These are phyloP conservation scores for Colletotrichum eleusines DNA, from an alignment of 2,329 filamentous ascomycete genomes.

Conservation along the genomic window DNA sequence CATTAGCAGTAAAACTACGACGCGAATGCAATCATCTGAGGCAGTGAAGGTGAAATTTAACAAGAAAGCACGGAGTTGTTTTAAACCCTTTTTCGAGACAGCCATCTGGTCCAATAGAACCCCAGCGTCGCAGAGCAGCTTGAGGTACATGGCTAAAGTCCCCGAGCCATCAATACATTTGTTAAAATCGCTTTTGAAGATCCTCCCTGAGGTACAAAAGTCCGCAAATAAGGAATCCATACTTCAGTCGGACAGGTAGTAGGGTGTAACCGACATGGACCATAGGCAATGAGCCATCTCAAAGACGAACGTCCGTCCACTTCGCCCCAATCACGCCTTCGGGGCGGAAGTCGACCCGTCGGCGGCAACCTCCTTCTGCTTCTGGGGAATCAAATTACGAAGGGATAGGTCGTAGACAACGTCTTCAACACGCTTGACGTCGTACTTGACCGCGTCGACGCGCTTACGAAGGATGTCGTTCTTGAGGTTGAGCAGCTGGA, in stretches of 20 bases:
- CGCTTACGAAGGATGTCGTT: slow-evolving; percentile 91
- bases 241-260: not conserved
- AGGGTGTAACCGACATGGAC: not conserved
- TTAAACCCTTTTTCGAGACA: not conserved
- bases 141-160: not conserved
- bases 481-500: slow-evolving; percentile 97
- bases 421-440: slow-evolving; percentile 97
- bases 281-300: not conserved
- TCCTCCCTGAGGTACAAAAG: not conserved
- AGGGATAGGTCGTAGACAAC: slow-evolving; percentile 96
- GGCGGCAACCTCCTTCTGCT: slow-evolving; percentile 23
- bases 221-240: not conserved
- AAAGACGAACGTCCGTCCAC: not conserved
- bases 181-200: not conserved
- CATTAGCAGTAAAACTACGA: not conserved
- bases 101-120: not conserved
- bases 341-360: not conserved
- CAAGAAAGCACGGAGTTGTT: no score
- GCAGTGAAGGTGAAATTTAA: not conserved
- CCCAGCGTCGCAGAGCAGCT: no score
- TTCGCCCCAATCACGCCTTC: slow-evolving; percentile 8
- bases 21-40: no score
- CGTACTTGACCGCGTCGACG: slow-evolving; percentile 95
- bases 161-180: not conserved
- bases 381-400: slow-evolving; percentile 77